Evolutionary conservation across 108 stramenopile species (phyloP), one percentile per base, ranked within the genome.

Genomic region (Ochromonas danica): DNA sequence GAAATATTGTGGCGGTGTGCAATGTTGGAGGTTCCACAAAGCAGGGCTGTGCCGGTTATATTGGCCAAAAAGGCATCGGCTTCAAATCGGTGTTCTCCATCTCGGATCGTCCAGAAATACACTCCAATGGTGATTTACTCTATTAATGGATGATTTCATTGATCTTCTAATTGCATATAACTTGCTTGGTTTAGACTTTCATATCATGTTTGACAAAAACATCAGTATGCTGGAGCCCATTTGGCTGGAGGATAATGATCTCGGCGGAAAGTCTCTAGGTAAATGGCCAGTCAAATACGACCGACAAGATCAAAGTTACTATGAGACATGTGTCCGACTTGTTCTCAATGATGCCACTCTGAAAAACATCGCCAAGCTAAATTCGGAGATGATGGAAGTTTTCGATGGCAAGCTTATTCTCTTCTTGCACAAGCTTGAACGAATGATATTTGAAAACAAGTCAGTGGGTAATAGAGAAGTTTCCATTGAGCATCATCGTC

Each of bases 61-160:
- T 67, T 36, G 63, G 63, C 31, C 63, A 67, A 25, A 67, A 67
- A 36, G 63, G 63, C 17, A 67, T 67, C 17, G 63, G 63, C 30
- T 67, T 67, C 31, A 67, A 67, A 36, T 67, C 63, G 31, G 63
- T 67, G 33, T 67, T 67, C 31, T 67, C 63, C 31, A 25, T 67
- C 17, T 67, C 63, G 14, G 63, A 67, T 36, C 17, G 30, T 35
- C 63, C 63, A 10, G 63, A 67, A 36, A 25, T 67, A 25, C 63
- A 67, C 31, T 67, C 63, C 14, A 67, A 67, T 36, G 63, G 45
- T 51, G 22, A 14, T 6, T 51, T 14, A 51, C 22, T 14, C 22
- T 51, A 51, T 51, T 51, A 6, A 51, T 51, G 45, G 22, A 22
- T 51, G 22, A 51, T 51, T 51, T 6, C 6, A 51, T 51, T n/a